phyloP scores from a whole-genome alignment of 768 basidiomycete genomes.

The Royoungia palumana region DNA sequence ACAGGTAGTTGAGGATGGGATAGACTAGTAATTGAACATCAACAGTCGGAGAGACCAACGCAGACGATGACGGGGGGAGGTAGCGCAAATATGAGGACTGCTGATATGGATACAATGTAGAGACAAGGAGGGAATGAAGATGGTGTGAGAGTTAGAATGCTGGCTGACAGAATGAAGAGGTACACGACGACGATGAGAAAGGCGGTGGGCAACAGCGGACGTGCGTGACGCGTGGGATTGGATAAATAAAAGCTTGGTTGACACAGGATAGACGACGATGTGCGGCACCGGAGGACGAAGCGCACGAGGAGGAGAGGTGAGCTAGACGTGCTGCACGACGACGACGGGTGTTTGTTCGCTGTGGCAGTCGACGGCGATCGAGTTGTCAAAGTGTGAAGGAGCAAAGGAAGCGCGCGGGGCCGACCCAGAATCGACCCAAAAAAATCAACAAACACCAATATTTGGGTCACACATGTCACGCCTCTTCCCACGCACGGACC shows the following conservation, averaged over 20 bases:
- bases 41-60: slow-evolving; percentile 38
- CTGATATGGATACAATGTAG: slow-evolving; percentile 45
- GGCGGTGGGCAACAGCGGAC: slow-evolving; percentile 22
- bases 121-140: slow-evolving; percentile 25
- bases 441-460: slow-evolving; percentile 41
- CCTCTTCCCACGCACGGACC: slow-evolving; percentile 44
- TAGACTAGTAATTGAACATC: slow-evolving; percentile 38
- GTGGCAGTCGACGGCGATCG: slow-evolving; percentile 48
- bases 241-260: slow-evolving; percentile 33
- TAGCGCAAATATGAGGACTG: slow-evolving; percentile 34
- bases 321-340: slow-evolving; percentile 37
- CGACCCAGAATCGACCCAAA: slow-evolving; percentile 40
- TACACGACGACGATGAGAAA: slow-evolving; percentile 23
- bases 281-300: slow-evolving; percentile 20
- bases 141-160: slow-evolving; percentile 26
- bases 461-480: slow-evolving; percentile 35
- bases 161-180: slow-evolving; percentile 25
- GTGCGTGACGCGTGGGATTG: slow-evolving; percentile 47
- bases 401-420: slow-evolving; percentile 44
- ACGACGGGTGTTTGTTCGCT: slow-evolving; percentile 40
- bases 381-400: slow-evolving; percentile 43
- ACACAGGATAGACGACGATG: slow-evolving; percentile 21
- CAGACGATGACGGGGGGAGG: slow-evolving; percentile 26
- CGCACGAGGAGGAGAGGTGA: slow-evolving; percentile 16
- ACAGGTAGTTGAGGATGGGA: slow-evolving; percentile 28